Percentiles rank a stretch among this genome's conserved stretches.
phyloP scores from a whole-genome alignment of 2,329 filamentous ascomycete genomes.

The Trichoderma sp. region DNA sequence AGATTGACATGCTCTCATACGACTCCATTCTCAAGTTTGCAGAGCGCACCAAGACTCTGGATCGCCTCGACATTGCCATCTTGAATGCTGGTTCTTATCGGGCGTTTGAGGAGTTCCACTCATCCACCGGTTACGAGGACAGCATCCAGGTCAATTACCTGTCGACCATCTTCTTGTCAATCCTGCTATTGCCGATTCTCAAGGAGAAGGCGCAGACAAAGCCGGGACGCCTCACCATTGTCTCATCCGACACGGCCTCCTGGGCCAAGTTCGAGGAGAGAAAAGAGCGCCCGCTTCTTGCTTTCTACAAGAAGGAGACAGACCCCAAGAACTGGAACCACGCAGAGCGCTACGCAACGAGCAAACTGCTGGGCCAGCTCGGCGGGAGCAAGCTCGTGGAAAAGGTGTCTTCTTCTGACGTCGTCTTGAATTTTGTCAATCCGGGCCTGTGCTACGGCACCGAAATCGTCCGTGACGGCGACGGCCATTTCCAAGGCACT shows the following conservation, averaged over 20 bases:
- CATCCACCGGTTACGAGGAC: not conserved
- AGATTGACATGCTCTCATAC: not conserved
- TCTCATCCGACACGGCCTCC: constrained; percentile 7
- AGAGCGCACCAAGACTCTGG: not conserved
- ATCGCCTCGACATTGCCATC: constrained; percentile 14
- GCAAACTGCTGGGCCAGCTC: constrained; percentile 10
- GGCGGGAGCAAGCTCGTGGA: constrained; percentile 2
- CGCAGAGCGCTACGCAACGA: constrained; percentile 12
- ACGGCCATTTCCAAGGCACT: not conserved
- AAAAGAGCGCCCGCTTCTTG: not conserved
- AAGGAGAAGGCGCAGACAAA: not conserved
- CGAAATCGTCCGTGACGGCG: not conserved
- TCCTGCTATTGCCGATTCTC: not conserved
- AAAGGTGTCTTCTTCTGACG: not conserved
- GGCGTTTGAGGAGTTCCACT: not conserved
- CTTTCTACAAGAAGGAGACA: not conserved
- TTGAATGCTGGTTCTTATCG: constrained; percentile 6
- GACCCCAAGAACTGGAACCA: not conserved
- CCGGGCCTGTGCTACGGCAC: constrained; percentile 22
- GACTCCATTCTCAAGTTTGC: constrained; percentile 5
- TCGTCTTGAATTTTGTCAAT: not conserved
- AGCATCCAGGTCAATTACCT: constrained; percentile 14
- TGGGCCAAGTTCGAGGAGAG: constrained; percentile 6
- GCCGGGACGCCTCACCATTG: constrained; percentile 4
- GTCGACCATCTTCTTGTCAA: constrained; percentile 13